Base-by-base conservation (phyloP, 2,329 filamentous ascomycete genomes). In the Fusarium caatingaense region DNA sequence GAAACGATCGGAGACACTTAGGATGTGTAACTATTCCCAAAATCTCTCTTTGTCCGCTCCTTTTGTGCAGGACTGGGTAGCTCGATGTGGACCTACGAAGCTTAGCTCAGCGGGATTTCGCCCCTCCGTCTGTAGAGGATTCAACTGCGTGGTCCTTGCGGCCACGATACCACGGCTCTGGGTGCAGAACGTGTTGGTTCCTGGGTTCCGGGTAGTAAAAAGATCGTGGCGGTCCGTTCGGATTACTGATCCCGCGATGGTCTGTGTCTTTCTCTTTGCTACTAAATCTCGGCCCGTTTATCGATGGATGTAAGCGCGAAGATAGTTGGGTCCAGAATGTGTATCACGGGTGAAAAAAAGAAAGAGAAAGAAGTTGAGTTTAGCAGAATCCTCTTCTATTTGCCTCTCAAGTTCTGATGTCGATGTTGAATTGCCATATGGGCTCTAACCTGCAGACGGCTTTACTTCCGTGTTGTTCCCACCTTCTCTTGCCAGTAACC, bases 241-340 rank as follows among this genome's bases (percentile, higher is more conserved):
- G 37, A 44, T 48, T 71, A 44, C 47, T 42, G 47, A 37, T 46
- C 51, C 16, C 44, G 44, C 34, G 6, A 20, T 59, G 54, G 64
- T 44, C 59, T 41, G 46, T 42, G 51, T 55, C 42, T 48, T 54
- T 70, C 66, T 53, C 37, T 37, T 70, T 37, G 34, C 37, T 55
- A 20, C 51, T 45, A 69, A 70, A 41, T 67, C 53, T 63, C 54
- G 67, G 66, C 56, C 66, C 42, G 47, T 66, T 56, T 42, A 6
- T 55, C 9, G 40, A 40, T 51, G 40, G 44, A 46, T n/a, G 32
- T 20, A 66, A 61, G 42, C 30, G 25, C 45, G 21, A 20, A 40
- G 12, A 34, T 32, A n/a, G 37, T 32, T 15, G 32, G 42, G 27
- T 25, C 20, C 18, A 16, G 23, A 27, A 18, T 12, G 18, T 9